Conservation (phyloP, 2,329 filamentous ascomycete species). For the Trichocomaceae sp. region DNA sequence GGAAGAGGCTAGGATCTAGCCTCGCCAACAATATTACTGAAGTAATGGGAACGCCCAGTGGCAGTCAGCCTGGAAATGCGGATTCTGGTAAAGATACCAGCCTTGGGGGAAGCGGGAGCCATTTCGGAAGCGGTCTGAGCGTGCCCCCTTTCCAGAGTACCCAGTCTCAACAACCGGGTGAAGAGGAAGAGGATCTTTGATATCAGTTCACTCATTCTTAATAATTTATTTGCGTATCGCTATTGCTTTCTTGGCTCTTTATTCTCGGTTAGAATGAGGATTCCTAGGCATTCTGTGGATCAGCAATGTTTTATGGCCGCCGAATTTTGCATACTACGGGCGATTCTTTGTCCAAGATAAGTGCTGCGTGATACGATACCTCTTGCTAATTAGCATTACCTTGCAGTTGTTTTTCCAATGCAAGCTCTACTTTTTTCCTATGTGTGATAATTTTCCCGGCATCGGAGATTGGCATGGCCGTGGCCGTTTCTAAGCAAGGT, state of each 20-base stretch:
- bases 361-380: background rate
- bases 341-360: background rate
- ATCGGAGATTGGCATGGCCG: too few species aligned
- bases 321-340: background rate
- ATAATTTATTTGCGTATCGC: background rate
- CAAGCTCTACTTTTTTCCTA: background rate
- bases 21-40: constrained; percentile 30
- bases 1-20: constrained; percentile 34
- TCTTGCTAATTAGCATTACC: background rate
- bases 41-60: constrained; percentile 20
- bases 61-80: background rate
- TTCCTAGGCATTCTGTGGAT: background rate
- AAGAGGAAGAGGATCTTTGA: constrained; percentile 10
- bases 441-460: background rate
- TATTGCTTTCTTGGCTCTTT: background rate
- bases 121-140: constrained; percentile 14
- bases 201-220: background rate
- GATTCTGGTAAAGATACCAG: constrained; percentile 11
- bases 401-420: background rate
- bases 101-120: constrained; percentile 4
- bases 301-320: background rate
- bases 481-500: background rate
- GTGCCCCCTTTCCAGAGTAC: background rate
- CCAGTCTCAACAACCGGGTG: constrained; percentile 4
- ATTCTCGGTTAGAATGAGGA: background rate